These are phyloP conservation scores for Apophysomyces sp. DNA, from an alignment of 371 early-diverging fungal species.

Conservation along the genomic window DNA sequence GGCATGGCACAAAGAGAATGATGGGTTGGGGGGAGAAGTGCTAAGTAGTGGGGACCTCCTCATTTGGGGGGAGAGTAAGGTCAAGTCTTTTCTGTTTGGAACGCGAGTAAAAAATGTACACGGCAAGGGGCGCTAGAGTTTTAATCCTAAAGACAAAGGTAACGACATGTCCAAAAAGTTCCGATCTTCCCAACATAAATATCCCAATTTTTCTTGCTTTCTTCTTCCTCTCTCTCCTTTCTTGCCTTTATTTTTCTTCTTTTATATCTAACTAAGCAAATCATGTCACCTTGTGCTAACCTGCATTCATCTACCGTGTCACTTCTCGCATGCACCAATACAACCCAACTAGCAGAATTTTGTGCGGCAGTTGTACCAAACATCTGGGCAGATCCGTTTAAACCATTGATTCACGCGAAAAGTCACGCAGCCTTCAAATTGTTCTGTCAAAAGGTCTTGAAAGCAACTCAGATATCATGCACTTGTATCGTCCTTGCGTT, in stretches of 20 bases:
- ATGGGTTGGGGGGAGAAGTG: neutral
- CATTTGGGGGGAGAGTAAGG: neutral
- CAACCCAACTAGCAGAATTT: conserved; percentile 41
- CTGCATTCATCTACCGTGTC: conserved; percentile 1
- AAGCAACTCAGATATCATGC: conserved; percentile 48
- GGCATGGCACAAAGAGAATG: neutral
- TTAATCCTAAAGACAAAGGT: neutral
- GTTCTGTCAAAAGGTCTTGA: conserved; percentile 52
- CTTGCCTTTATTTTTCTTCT: conserved; percentile 1
- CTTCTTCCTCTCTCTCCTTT: conserved; percentile 3
- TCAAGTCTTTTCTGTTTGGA: conserved; percentile 1
- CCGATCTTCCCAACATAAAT: conserved; percentile 6
- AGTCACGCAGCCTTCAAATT: conserved; percentile 37
- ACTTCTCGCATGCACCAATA: conserved; percentile 24
- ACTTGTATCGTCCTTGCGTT: conserved; percentile 40
- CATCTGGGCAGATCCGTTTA: conserved; percentile 43
- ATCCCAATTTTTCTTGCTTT: conserved; percentile 3
- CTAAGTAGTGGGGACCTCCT: neutral
- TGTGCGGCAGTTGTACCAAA: conserved; percentile 45
- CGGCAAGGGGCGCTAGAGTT: conserved; percentile 2
- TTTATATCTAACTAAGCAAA: neutral
- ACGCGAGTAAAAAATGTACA: neutral
- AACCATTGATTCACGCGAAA: conserved; percentile 26
- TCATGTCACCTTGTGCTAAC: conserved; percentile 4
- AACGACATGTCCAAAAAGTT: neutral